Base-by-base conservation (phyloP, 257 asterid genomes). In the Solanum clarkiae region DNA sequence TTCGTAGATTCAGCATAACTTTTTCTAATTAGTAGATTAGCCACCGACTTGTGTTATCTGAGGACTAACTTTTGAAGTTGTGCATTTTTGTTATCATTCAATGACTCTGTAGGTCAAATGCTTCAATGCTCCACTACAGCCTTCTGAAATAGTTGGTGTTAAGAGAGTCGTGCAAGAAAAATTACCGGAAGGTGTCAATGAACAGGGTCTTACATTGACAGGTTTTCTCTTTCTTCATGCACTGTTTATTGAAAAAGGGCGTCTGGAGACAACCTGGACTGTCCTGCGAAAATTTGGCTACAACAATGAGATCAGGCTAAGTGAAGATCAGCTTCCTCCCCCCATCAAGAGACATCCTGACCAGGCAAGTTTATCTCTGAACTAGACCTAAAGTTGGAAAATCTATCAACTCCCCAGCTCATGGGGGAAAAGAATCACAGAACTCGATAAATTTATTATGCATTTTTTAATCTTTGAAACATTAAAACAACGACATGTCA, bases 151-250 rank as follows among this genome's bases (percentile, higher is more conserved):
- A 88, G 94, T 89, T 60, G 98, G 98, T 84, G 99, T 97, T 80
- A 97, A 95, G 92, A 91, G 93, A 92, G 99, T 95, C 82, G 99
- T 97, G 88, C 97, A 94, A 91, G 98, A 97, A 74, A 94, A 95
- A 90, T 82, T 97, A 89, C 91, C 88, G 66, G 98, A 91, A 91
- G 99, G 99, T 75, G 99, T 97, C 29, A 93, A 91, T 86, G 96
- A 92, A 0, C 92, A 88, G 79, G 99, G 99, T 88, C 99, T 97
- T 88, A 97, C 99, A 69, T 92, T 97, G 95, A 90, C 97, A 0
- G 99, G 99, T 5, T 97, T 97, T 91, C 92, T 97, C 83, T 97
- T 97, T 90, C 99, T 97, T 80, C 99, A 97, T 88, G 98, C 99
- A 40, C 94, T 97, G 85, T 97, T 95, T 88, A 95, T 97, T 81